A percentile compares a stretch with the other conserved stretches of the same genome.
Evolutionary conservation across 768 basidiomycete genomes (phyloP).

Genomic region (Thelephora ganbajun): DNA sequence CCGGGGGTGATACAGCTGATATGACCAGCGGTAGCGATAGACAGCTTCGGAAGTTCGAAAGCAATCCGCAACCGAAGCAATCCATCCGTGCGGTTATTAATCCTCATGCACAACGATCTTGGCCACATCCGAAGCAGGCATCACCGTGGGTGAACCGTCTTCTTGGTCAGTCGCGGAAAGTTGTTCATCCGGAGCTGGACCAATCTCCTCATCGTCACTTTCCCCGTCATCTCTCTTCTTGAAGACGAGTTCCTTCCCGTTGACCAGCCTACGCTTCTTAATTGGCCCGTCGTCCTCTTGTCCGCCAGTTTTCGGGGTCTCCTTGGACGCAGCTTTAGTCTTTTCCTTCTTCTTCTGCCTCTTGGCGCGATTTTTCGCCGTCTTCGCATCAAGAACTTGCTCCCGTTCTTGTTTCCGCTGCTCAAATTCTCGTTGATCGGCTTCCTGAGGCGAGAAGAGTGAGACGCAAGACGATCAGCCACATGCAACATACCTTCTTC

Average conservation of each 20-base stretch:
- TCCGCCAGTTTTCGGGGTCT: conserved; percentile 12
- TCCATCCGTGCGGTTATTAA: conserved; percentile 15
- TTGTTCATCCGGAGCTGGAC: conserved; percentile 6
- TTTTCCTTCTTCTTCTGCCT: conserved; percentile 85
- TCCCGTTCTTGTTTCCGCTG: conserved; percentile 58
- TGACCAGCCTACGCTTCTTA: conserved; percentile 75
- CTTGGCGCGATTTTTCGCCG: conserved; percentile 89
- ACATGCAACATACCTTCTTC: conserved; percentile 42
- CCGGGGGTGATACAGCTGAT: too few relatives aligned
- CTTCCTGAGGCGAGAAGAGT: conserved; percentile 36
- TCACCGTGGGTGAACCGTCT: conserved; percentile 2
- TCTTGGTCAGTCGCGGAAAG: conserved; percentile 10
- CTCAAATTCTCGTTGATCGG: conserved; percentile 60
- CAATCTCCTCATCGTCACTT: conserved; percentile 22
- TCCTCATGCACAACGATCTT: conserved; percentile 39
- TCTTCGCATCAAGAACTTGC: conserved; percentile 68
- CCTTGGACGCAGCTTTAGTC: conserved; percentile 26
- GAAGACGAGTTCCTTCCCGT: conserved; percentile 58
- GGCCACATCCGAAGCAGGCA: conserved; percentile 19
- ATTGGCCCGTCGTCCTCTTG: conserved; percentile 26
- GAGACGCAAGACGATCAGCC: background rate
- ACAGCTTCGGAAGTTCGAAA: too few relatives aligned
- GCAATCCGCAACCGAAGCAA: too few relatives aligned
- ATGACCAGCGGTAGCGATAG: too few relatives aligned
- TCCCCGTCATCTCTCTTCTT: conserved; percentile 34